phyloP scores from a whole-genome alignment of 2,329 filamentous ascomycete species.

The Phyllosticta ampelicida region DNA sequence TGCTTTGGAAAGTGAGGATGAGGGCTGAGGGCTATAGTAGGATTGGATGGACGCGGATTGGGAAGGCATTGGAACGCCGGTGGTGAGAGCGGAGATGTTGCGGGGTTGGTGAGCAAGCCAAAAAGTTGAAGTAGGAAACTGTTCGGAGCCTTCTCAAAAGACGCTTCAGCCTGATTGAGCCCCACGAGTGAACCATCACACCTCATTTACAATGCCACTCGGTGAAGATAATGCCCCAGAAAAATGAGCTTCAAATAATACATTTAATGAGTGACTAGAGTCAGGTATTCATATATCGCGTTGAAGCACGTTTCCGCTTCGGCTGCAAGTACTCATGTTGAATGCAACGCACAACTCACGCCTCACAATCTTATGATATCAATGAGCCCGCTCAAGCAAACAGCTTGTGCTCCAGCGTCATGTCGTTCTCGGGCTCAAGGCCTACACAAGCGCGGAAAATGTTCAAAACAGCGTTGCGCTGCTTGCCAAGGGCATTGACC shows the following conservation, averaged over 20 bases:
- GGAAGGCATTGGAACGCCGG: slow-evolving; percentile 21
- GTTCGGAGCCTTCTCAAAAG: neutral
- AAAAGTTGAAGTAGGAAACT: neutral
- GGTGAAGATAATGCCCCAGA: neutral
- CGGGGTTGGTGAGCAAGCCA: neutral
- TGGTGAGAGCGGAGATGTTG: neutral
- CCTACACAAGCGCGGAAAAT: slow-evolving; percentile 98
- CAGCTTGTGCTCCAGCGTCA: slow-evolving; percentile 98
- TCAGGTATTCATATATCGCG: neutral
- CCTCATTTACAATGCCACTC: neutral
- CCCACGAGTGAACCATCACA: neutral
- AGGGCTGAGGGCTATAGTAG: slow-evolving; percentile 25
- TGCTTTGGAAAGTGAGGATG: neutral
- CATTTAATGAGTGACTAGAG: neutral
- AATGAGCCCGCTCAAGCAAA: slow-evolving; percentile 35
- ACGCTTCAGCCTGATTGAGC: neutral
- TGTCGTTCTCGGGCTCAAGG: slow-evolving; percentile 93
- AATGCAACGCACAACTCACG: neutral
- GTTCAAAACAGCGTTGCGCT: slow-evolving; percentile 88
- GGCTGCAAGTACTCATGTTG: slow-evolving; percentile 3
- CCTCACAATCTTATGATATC: neutral
- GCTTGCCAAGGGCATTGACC: slow-evolving; percentile 90
- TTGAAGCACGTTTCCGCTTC: slow-evolving; percentile 1
- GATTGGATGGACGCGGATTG: slow-evolving; percentile 33
- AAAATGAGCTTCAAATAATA: neutral